A percentile compares a stretch with the other conserved stretches of the same genome.
These are phyloP conservation scores for Orbilia blumenaviensis DNA, from an alignment of 2,329 filamentous ascomycete species.

Conservation along the genomic window DNA sequence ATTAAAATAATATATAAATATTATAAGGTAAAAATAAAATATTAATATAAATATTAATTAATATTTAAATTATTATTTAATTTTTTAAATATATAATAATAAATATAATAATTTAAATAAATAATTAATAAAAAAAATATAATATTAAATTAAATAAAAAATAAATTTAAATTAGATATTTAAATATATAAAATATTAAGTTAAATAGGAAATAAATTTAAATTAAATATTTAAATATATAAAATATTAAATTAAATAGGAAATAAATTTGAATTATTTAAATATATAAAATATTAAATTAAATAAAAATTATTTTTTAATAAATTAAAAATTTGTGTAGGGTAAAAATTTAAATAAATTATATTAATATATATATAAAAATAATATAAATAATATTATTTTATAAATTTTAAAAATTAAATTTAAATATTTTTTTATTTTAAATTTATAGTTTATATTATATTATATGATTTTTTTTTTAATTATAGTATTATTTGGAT, in stretches of 20 bases:
- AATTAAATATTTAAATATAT: too few relatives aligned
- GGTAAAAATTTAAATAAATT: background rate
- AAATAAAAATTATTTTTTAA: background rate
- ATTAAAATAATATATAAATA: background rate
- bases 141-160: background rate
- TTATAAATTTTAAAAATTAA: too few relatives aligned
- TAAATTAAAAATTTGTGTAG: background rate
- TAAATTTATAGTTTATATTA: too few relatives aligned
- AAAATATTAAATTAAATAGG: background rate
- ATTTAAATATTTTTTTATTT: too few relatives aligned
- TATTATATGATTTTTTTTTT: too few relatives aligned
- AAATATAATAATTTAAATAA: background rate
- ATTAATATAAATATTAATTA: background rate
- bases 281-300: background rate
- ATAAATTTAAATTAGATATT: background rate
- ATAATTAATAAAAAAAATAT: slow-evolving; percentile 1
- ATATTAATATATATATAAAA: background rate
- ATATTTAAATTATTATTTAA: background rate
- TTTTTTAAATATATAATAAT: background rate
- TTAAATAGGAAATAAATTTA: background rate
- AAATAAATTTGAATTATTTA: background rate
- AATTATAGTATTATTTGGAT: too few relatives aligned
- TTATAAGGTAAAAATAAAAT: background rate
- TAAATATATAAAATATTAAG: background rate
- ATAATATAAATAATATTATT: background rate